A percentile compares a stretch with the other conserved stretches of the same genome.
Evolutionary conservation across 805 yeast genomes (phyloP).

Genomic region (Ogataea kodamae): DNA sequence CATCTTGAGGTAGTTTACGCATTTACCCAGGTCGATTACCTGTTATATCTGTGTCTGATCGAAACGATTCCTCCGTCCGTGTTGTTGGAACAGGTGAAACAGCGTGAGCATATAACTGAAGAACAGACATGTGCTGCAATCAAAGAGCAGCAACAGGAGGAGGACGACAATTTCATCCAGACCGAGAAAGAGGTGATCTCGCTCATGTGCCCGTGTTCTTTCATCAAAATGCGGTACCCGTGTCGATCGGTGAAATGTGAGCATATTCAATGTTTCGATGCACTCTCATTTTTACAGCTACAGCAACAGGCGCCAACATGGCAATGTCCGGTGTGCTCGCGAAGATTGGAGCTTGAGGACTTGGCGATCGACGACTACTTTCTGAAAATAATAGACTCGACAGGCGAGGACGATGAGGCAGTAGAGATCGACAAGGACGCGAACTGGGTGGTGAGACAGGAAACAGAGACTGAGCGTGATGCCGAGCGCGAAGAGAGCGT

Average conservation of each 20-base stretch:
- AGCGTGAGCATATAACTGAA: slow-evolving; percentile 50
- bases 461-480: too few relatives aligned
- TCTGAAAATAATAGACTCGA: slow-evolving; percentile 51
- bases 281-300: slow-evolving; percentile 62
- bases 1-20: slow-evolving; percentile 54
- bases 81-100: slow-evolving; percentile 39
- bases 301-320: slow-evolving; percentile 82
- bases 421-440: slow-evolving; percentile 74
- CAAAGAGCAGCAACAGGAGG: slow-evolving; percentile 32
- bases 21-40: slow-evolving; percentile 47
- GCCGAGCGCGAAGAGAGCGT: slow-evolving; percentile 6
- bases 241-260: slow-evolving; percentile 65
- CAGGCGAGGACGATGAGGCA: slow-evolving; percentile 55
- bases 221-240: slow-evolving; percentile 66
- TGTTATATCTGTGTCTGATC: slow-evolving; percentile 58
- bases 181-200: slow-evolving; percentile 58
- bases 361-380: slow-evolving; percentile 75
- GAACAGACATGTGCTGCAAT: slow-evolving; percentile 40
- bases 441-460: slow-evolving; percentile 49
- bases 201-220: slow-evolving; percentile 77
- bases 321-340: slow-evolving; percentile 83
- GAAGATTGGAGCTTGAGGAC: slow-evolving; percentile 47
- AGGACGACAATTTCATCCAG: slow-evolving; percentile 70
- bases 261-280: slow-evolving; percentile 90
- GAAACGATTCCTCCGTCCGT: slow-evolving; percentile 41